Evolutionary conservation across 208 protist species (phyloP), one percentile per base, ranked within the genome.

Genomic region (Jaenimonas drosophilae): DNA sequence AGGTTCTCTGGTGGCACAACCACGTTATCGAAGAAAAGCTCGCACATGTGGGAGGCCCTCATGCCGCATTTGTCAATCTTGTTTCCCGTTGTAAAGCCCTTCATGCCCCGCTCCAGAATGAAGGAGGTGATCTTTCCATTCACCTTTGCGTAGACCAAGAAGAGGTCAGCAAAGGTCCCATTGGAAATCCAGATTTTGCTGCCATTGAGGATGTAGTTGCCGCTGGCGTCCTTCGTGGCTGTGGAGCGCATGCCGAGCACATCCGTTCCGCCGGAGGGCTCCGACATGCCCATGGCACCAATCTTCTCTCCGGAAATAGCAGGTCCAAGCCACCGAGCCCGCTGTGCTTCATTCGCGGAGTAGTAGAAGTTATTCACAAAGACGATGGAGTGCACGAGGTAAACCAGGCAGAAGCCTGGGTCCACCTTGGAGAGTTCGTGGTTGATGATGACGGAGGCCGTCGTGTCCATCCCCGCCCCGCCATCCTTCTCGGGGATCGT

Each of bases 181-280:
- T 99, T 99, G 1, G 96, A 98, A 43, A 98, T 98, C 93, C 95
- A 98, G 44, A 96, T 96, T 68, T 98, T 99, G 44, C 70, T 93
- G 23, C 96, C 96, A 55, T 97, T 98, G 11, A 98, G 70, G 12
- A 96, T 51, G 62, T 90, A 97, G 32, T 62, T 31, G 27, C 66
- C 73, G n/a, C n/a, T n/a, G 20, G 64, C 80, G 29, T 91, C 60
- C 47, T 81, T 79, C 24, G 61, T 80, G 3, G 95, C 96, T 14
- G 33, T 77, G 6, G 86, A 88, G 43, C 64, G 70, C 96, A 98
- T 98, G n/a, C 76, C 88, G 9, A 98, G 70, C 3, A 98, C 96
- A 50, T 98, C 96, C 0, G 91, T 97, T 19, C 95, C 96, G 11
- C 66, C 75, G 21, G 59, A 71, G 42, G 95, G 76, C 73, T 98